phyloP scores from a whole-genome alignment of 768 basidiomycete genomes.

The Amanita exitialis region DNA sequence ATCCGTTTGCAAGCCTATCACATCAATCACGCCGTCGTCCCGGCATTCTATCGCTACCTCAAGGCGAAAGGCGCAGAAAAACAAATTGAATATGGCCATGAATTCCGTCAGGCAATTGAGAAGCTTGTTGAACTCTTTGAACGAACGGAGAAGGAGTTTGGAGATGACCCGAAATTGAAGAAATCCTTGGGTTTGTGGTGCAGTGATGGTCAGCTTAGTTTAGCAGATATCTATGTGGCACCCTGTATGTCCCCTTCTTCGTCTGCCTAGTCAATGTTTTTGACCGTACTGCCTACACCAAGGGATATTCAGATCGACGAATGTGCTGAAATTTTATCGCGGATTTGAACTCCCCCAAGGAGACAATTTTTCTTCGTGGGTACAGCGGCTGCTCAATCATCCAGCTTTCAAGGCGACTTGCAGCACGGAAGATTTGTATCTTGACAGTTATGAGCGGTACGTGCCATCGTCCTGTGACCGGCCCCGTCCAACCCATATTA shows the following conservation, averaged over 20 bases:
- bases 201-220: conserved; percentile 43
- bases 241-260: conserved; percentile 16
- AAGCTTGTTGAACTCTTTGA: conserved; percentile 45
- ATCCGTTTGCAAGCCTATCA: conserved; percentile 65
- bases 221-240: conserved; percentile 57
- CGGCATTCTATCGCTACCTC: conserved; percentile 66
- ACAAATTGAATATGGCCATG: conserved; percentile 42
- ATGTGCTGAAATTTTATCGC: conserved; percentile 57
- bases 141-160: conserved; percentile 35
- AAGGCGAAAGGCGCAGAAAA: conserved; percentile 52
- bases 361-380: too few species aligned
- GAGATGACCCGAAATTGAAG: conserved; percentile 9
- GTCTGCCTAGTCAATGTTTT: conserved; percentile 20
- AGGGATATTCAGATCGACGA: conserved; percentile 68
- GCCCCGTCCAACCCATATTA: too few species aligned
- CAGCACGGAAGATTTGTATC: too few species aligned
- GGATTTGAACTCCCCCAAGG: too few species aligned
- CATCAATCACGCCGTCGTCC: conserved; percentile 52
- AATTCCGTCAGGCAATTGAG: conserved; percentile 47
- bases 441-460: too few species aligned
- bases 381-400: too few species aligned
- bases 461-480: too few species aligned
- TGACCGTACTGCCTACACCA: conserved; percentile 21
- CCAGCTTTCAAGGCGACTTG: too few species aligned
- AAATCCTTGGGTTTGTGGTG: conserved; percentile 51